Evolutionary conservation across 1,139 yeast species (phyloP), one percentile per base, ranked within the genome.

Genomic region (Arxiozyma bovina): DNA sequence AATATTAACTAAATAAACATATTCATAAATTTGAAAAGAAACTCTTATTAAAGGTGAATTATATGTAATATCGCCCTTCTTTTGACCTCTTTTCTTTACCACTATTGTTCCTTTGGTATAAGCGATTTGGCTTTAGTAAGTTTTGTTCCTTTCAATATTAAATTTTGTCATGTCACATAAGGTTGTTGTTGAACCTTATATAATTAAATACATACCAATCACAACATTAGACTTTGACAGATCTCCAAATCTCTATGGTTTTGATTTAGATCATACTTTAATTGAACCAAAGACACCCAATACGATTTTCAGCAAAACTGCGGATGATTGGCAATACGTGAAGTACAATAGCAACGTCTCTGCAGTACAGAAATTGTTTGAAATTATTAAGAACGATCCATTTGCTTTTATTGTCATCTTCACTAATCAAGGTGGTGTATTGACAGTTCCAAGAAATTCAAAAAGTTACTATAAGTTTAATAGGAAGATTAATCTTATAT

Each of bases 371-470:
- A 57, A 40, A 25, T 54, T 67, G 9, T 23, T 59, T 7, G 7
- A 73, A 63, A 52, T 65, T 80, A 25, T 60, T 62, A 17, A 55
- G 64, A 23, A 63, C 2, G 59, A 64, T 0, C 53, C 65, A 0
- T 48, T 53, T 1, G 61, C 65, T 0, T 66, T 69, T 2, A 67
- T 89, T 4, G 93, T 83, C 17, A 78, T 93, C 1, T 87, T 93
- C 66, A 81, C 97, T 2, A 93, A 93, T 65, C 99, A 93, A 66
- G 96, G 91, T n/a, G 70, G 73, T 30, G 71, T 69, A 1, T 61
- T 66, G 1, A 63, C 77, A 3, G 71, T 73, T 4, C 70, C 73
- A 6, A 63, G 64, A 11, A 69, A 71, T 17, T 74, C 81, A 3
- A 85, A 84, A 63, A 78, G 88, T 18, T 81, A 75, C 57, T 54